A percentile compares a stretch with the other conserved stretches of the same genome.
Conservation (phyloP, 441 rosid species). For the Metrosideros polymorpha region DNA sequence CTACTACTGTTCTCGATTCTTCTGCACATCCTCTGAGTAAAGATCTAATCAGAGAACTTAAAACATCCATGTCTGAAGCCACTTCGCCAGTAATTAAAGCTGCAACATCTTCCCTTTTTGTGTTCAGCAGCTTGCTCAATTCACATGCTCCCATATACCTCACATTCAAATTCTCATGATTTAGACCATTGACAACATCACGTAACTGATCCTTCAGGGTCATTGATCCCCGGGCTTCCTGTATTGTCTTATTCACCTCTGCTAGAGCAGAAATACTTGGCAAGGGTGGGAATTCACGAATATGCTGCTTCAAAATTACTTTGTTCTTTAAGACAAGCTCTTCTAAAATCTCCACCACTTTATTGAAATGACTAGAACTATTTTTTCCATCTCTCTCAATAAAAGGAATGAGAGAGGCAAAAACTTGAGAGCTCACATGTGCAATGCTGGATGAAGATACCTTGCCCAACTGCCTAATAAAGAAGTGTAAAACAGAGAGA, state of each 20-base stretch:
- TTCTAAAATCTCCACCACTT: conserved; percentile 83
- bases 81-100: conserved; percentile 76
- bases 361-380: conserved; percentile 39
- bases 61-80: conserved; percentile 72
- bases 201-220: conserved; percentile 87
- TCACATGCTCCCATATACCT: conserved; percentile 98
- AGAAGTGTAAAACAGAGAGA: conserved; percentile 81
- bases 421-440: conserved; percentile 89
- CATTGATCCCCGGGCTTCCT: conserved; percentile 92
- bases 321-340: conserved; percentile 88
- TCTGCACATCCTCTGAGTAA: conserved; percentile 97
- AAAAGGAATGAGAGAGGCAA: conserved; percentile 95
- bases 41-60: conserved; percentile 82
- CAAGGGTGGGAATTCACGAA: conserved; percentile 85
- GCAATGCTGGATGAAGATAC: conserved; percentile 86
- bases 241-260: conserved; percentile 89
- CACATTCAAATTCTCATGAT: conserved; percentile 94
- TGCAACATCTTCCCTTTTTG: conserved; percentile 69
- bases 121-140: conserved; percentile 76
- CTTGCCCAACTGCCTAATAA: conserved; percentile 66
- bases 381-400: conserved; percentile 75
- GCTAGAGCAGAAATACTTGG: conserved; percentile 72
- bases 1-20: conserved; percentile 93
- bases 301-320: conserved; percentile 78
- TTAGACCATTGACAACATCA: conserved; percentile 74